phyloP scores from a whole-genome alignment of 805 yeast genomes.

The Starmerella floricola region DNA sequence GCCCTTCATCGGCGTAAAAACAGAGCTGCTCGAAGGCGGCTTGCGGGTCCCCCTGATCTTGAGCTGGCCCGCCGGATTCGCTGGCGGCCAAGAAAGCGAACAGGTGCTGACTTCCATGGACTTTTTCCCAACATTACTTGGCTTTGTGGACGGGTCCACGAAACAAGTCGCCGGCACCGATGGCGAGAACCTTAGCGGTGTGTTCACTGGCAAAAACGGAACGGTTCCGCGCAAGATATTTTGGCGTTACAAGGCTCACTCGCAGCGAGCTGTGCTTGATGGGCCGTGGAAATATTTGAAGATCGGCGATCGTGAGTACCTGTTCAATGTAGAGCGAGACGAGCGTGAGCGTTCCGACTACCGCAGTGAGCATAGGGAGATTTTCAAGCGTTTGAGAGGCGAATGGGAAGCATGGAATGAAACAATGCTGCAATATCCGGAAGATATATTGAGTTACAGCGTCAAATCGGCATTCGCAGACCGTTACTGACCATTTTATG shows the following conservation, averaged over 20 bases:
- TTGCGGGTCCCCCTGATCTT: constrained; percentile 45
- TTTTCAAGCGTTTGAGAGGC: constrained; percentile 33
- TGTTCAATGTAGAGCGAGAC: constrained; percentile 30
- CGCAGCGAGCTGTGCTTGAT: constrained; percentile 19
- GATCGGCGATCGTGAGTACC: constrained; percentile 18
- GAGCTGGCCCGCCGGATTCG: constrained; percentile 32
- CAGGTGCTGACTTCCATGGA: constrained; percentile 49
- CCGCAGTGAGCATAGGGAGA: constrained; percentile 30
- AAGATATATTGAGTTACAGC: not conserved
- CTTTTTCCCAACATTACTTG: constrained; percentile 44
- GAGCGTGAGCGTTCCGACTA: constrained; percentile 43
- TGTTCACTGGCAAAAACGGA: constrained; percentile 29
- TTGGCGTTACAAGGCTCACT: constrained; percentile 21
- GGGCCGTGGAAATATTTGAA: constrained; percentile 20
- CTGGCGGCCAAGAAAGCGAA: constrained; percentile 23
- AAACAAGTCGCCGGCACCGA: constrained; percentile 38
- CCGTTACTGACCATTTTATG: constrained; percentile 2
- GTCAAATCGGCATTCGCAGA: constrained; percentile 3
- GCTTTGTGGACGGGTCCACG: constrained; percentile 31
- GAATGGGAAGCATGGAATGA: constrained; percentile 37
- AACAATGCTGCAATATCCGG: constrained; percentile 16
- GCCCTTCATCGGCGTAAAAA: constrained; percentile 40
- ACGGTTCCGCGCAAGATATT: constrained; percentile 17
- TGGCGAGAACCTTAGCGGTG: constrained; percentile 33
- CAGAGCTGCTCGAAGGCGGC: constrained; percentile 52